Evolutionary conservation across 805 yeast genomes (phyloP).

Genomic region (Pichia rugopelliculosa): DNA sequence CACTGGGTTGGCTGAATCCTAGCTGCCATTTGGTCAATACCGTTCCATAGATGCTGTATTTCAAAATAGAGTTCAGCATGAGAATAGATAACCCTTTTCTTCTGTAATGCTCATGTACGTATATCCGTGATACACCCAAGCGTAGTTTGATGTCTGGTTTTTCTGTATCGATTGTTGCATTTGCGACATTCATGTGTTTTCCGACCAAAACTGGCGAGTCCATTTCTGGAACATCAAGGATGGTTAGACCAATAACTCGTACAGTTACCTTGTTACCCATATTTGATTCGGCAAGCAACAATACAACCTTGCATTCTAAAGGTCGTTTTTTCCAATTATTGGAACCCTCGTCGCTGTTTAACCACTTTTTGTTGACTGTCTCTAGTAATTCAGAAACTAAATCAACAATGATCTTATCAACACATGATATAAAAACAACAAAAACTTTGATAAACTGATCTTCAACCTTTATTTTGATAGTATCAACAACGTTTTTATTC

Average conservation of each 20-base stretch:
- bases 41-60: constrained; percentile 42
- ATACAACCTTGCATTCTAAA: neutral
- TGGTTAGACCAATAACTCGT: constrained; percentile 2
- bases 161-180: neutral
- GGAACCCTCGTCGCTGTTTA: neutral
- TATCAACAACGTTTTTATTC: neutral
- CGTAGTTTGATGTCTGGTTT: constrained; percentile 9
- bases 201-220: neutral
- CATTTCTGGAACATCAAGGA: neutral
- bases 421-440: neutral
- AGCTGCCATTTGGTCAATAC: constrained; percentile 33
- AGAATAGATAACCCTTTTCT: constrained; percentile 40
- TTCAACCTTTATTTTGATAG: neutral
- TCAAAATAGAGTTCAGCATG: constrained; percentile 37
- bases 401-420: neutral
- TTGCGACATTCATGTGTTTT: constrained; percentile 3
- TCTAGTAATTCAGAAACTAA: neutral
- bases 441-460: neutral
- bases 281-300: neutral
- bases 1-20: constrained; percentile 67
- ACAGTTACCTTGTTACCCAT: neutral
- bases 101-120: constrained; percentile 37
- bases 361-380: constrained; percentile 2
- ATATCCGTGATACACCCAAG: constrained; percentile 42
- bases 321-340: constrained; percentile 1